These are phyloP conservation scores for Pythium insidiosum DNA, from an alignment of 352 stramenopile species.

Conservation along the genomic window DNA sequence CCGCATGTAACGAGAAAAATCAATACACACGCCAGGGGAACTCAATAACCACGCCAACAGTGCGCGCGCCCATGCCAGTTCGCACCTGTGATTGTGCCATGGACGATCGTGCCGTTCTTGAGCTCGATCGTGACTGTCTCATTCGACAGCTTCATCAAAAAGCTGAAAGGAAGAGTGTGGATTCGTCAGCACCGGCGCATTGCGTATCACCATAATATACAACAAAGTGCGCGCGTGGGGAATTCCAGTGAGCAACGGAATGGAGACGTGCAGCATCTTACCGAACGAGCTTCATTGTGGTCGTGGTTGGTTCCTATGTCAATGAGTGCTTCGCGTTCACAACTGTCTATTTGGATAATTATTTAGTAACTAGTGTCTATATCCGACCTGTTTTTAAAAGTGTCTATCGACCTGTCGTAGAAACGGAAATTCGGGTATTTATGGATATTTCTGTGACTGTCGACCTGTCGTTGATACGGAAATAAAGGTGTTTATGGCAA, in stretches of 20 bases:
- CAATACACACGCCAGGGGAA: background rate
- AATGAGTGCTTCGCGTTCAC: too few species aligned
- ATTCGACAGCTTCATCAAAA: constrained; percentile 98
- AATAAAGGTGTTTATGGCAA: too few species aligned
- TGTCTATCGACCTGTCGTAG: too few species aligned
- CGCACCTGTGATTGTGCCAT: constrained; percentile 94
- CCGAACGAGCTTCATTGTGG: constrained; percentile 35
- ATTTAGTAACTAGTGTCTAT: too few species aligned
- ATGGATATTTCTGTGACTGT: too few species aligned
- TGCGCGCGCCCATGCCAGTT: background rate
- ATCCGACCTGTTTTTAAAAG: too few species aligned
- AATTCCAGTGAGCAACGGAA: background rate
- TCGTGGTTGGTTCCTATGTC: too few species aligned
- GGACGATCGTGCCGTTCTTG: constrained; percentile 99
- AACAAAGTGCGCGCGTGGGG: background rate
- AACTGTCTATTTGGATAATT: too few species aligned
- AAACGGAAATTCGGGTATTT: too few species aligned
- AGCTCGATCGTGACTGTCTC: constrained; percentile 99
- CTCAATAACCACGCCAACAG: background rate
- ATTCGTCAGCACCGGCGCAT: background rate
- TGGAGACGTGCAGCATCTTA: constrained; percentile 1
- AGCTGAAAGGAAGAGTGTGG: constrained; percentile 34
- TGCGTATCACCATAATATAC: background rate
- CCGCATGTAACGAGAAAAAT: background rate
- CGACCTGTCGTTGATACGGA: too few species aligned